phyloP scores from a whole-genome alignment of 108 stramenopile genomes.

The Ochromonas danica region DNA sequence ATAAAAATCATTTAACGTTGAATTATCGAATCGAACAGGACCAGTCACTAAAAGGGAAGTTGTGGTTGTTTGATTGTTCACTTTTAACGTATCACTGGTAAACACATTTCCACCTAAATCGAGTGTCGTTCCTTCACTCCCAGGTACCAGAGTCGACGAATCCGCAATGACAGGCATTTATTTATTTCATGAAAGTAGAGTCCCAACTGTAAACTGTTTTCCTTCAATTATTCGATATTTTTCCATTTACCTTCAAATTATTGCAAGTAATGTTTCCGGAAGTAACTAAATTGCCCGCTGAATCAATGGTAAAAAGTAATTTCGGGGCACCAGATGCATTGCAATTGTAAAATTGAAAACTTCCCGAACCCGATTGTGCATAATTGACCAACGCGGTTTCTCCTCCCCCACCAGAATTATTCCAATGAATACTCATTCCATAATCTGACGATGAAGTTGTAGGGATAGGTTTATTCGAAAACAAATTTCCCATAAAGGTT shows the following conservation, averaged over 20 bases:
- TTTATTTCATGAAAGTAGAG: conserved; percentile 17
- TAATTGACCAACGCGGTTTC: conserved; percentile 15
- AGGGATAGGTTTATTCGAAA: conserved; percentile 16
- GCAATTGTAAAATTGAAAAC: conserved; percentile 17
- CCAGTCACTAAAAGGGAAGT: conserved; percentile 15
- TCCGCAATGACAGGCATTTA: conserved; percentile 15
- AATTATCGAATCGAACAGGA: conserved; percentile 16
- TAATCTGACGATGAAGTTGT: conserved; percentile 16
- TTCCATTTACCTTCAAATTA: conserved; percentile 17
- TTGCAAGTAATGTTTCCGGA: conserved; percentile 15
- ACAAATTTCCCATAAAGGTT: conserved; percentile 17
- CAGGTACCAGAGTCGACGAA: conserved; percentile 13
- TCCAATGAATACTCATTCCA: conserved; percentile 16
- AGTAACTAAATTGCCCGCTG: conserved; percentile 15
- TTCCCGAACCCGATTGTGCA: conserved; percentile 13
- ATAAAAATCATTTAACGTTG: conserved; percentile 17
- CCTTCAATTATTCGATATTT: conserved; percentile 17
- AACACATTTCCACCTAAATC: conserved; percentile 16
- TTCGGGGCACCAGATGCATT: conserved; percentile 13
- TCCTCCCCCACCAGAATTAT: conserved; percentile 14
- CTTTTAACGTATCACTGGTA: conserved; percentile 16
- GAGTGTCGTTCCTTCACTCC: conserved; percentile 13
- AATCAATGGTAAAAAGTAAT: conserved; percentile 17
- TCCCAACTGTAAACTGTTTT: conserved; percentile 16
- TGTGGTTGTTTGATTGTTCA: conserved; percentile 16